A percentile compares a stretch with the other conserved stretches of the same genome.
These are phyloP conservation scores for Penicillium alfredii DNA, from an alignment of 495 filamentous ascomycete species.

Conservation along the genomic window DNA sequence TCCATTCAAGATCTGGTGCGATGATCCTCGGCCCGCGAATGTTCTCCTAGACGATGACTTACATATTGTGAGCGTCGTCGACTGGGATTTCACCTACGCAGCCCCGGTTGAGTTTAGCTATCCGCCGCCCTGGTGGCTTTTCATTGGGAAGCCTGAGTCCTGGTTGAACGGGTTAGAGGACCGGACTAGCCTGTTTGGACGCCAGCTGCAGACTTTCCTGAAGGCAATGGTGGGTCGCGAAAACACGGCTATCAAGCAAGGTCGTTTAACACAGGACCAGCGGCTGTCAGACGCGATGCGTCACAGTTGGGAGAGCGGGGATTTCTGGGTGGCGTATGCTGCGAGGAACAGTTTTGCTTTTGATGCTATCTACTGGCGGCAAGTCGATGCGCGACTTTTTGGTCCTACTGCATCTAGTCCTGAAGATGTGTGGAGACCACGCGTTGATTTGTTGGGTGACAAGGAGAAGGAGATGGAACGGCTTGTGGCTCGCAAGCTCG, in stretches of 20 bases:
- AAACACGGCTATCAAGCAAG: constrained; percentile 5
- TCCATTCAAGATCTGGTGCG: constrained; percentile 22
- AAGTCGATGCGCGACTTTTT: constrained; percentile 19
- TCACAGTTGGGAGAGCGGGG: constrained; percentile 18
- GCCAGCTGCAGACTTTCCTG: constrained; percentile 11
- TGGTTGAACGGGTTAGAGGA: constrained; percentile 25
- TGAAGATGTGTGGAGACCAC: constrained; percentile 8
- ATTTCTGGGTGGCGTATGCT: constrained; percentile 24
- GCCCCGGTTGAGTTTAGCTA: constrained; percentile 31
- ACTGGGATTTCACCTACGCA: constrained; percentile 39
- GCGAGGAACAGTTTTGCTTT: constrained; percentile 15
- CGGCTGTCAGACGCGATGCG: constrained; percentile 17
- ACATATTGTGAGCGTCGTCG: constrained; percentile 18
- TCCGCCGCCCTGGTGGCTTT: constrained; percentile 39
- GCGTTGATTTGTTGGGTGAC: constrained; percentile 9
- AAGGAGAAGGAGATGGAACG: constrained; percentile 9
- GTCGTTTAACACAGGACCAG: constrained; percentile 4
- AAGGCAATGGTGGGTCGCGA: constrained; percentile 1
- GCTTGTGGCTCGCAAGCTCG: constrained; percentile 3
- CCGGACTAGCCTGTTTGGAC: constrained; percentile 7
- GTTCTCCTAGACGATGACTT: constrained; percentile 15
- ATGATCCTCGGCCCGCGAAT: constrained; percentile 22
- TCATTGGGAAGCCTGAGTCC: constrained; percentile 28
- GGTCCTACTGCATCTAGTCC: constrained; percentile 5
- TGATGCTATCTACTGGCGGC: constrained; percentile 18